Percentiles rank a stretch among this genome's conserved stretches.
These are phyloP conservation scores for Rhizopogon roseolus DNA, from an alignment of 768 basidiomycete species.

Conservation along the genomic window DNA sequence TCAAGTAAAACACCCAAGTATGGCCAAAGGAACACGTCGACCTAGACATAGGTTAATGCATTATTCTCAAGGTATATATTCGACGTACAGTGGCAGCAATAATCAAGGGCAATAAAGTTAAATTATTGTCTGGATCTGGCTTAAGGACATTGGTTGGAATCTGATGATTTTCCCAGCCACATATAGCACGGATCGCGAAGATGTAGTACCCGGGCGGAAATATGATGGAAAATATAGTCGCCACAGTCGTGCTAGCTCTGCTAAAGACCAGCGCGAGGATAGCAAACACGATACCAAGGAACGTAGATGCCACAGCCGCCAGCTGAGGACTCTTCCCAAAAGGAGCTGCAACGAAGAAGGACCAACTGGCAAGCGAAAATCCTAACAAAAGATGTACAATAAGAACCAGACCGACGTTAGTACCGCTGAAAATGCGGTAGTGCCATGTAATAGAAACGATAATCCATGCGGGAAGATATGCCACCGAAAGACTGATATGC, in stretches of 20 bases:
- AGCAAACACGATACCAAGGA: slow-evolving; percentile 61
- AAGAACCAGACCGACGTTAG: slow-evolving; percentile 56
- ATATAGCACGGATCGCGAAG: slow-evolving; percentile 63
- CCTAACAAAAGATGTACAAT: slow-evolving; percentile 64
- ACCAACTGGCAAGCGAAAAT: slow-evolving; percentile 63
- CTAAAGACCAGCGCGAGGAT: slow-evolving; percentile 58
- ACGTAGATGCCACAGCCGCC: slow-evolving; percentile 62
- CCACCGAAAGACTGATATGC: slow-evolving; percentile 61
- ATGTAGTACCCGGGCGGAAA: slow-evolving; percentile 78
- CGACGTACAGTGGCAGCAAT: slow-evolving; percentile 58
- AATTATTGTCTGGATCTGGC: slow-evolving; percentile 55
- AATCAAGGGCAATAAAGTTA: slow-evolving; percentile 53
- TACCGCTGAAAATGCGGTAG: slow-evolving; percentile 57
- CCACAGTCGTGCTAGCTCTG: slow-evolving; percentile 34
- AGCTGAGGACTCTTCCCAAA: slow-evolving; percentile 73
- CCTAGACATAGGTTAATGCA: slow-evolving; percentile 29
- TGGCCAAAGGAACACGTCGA: slow-evolving; percentile 74
- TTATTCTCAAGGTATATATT: neutral
- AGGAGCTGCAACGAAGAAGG: slow-evolving; percentile 63
- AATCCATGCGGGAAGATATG: slow-evolving; percentile 77
- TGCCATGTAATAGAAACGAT: slow-evolving; percentile 63
- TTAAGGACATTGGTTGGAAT: slow-evolving; percentile 49
- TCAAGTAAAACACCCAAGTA: slow-evolving; percentile 59
- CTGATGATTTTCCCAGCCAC: slow-evolving; percentile 61
- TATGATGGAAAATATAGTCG: slow-evolving; percentile 61